phyloP scores from a whole-genome alignment of 2,329 filamentous ascomycete species.

The Phaeosphaeria sp. region DNA sequence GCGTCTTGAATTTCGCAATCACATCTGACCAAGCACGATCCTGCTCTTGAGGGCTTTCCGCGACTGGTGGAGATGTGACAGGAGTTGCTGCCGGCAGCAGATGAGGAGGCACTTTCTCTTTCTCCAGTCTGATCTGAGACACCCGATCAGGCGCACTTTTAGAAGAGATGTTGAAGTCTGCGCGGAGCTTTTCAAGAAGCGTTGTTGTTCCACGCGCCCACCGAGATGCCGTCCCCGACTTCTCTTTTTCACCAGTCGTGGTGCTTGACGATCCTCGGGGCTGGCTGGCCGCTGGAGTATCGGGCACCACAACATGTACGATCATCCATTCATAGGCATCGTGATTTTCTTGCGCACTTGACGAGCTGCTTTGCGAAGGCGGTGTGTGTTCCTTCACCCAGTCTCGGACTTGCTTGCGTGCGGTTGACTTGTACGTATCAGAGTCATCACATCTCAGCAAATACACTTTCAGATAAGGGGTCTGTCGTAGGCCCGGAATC shows the following conservation, averaged over 20 bases:
- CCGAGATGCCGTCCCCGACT: slow-evolving; percentile 68
- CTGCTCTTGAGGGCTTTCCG: slow-evolving; percentile 77
- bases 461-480: slow-evolving; percentile 90
- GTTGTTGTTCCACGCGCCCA: slow-evolving; percentile 83
- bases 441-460: slow-evolving; percentile 94
- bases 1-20: slow-evolving; percentile 82
- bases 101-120: slow-evolving; percentile 54
- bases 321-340: slow-evolving; percentile 97
- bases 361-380: slow-evolving; percentile 60
- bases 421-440: slow-evolving; percentile 85
- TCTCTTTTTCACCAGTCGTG: slow-evolving; percentile 68
- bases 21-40: slow-evolving; percentile 85
- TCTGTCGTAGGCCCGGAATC: slow-evolving; percentile 90
- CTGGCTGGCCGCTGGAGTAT: slow-evolving; percentile 80
- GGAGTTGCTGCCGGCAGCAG: slow-evolving; percentile 52
- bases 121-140: slow-evolving; percentile 79
- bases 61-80: slow-evolving; percentile 39
- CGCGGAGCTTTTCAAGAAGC: slow-evolving; percentile 84
- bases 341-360: slow-evolving; percentile 83
- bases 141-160: slow-evolving; percentile 80
- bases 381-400: slow-evolving; percentile 83
- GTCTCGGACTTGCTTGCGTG: slow-evolving; percentile 80
- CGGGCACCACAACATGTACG: slow-evolving; percentile 88
- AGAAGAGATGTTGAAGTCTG: slow-evolving; percentile 83
- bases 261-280: slow-evolving; percentile 65